A percentile compares a stretch with the other conserved stretches of the same genome.
phyloP scores from a whole-genome alignment of 2,329 filamentous ascomycete species.

The Colletotrichum sublineola region DNA sequence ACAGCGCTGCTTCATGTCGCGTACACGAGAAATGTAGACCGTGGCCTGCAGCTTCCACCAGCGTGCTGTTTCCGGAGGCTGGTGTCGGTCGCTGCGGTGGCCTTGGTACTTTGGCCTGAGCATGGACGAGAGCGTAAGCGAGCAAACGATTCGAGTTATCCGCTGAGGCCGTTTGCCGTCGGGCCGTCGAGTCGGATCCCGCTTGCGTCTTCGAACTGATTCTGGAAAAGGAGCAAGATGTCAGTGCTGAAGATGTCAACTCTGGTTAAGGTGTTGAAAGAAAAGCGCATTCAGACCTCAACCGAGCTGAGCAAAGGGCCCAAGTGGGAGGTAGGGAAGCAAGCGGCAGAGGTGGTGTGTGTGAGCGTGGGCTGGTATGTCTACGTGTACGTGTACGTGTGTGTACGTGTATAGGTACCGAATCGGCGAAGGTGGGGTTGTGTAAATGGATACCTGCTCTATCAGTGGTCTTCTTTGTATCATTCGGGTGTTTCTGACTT shows the following conservation, averaged over 20 bases:
- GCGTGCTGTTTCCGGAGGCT: neutral
- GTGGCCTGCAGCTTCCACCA: conserved; percentile 14
- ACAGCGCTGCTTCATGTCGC: conserved; percentile 10
- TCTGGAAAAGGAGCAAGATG: conserved; percentile 33
- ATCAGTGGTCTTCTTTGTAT: conserved; percentile 25
- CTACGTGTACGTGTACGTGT: neutral
- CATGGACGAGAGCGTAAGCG: neutral
- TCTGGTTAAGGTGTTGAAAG: conserved; percentile 15
- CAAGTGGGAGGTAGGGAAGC: conserved; percentile 5
- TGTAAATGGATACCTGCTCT: neutral
- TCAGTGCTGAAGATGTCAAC: conserved; percentile 12
- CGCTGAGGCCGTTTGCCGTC: conserved; percentile 23
- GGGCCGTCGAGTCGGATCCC: conserved; percentile 25
- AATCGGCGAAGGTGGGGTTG: conserved; percentile 2
- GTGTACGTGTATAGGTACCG: neutral
- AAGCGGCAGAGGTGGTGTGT: neutral
- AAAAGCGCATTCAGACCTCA: conserved; percentile 2
- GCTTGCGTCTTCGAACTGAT: conserved; percentile 27
- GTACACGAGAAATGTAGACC: conserved; percentile 9
- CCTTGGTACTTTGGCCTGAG: neutral
- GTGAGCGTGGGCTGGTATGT: neutral
- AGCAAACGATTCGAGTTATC: neutral
- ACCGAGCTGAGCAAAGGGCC: conserved; percentile 21
- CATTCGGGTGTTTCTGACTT: conserved; percentile 1
- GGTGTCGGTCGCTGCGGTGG: neutral